These are phyloP conservation scores for Dictyophora rubrovolvata DNA, from an alignment of 768 basidiomycete genomes.

Conservation along the genomic window DNA sequence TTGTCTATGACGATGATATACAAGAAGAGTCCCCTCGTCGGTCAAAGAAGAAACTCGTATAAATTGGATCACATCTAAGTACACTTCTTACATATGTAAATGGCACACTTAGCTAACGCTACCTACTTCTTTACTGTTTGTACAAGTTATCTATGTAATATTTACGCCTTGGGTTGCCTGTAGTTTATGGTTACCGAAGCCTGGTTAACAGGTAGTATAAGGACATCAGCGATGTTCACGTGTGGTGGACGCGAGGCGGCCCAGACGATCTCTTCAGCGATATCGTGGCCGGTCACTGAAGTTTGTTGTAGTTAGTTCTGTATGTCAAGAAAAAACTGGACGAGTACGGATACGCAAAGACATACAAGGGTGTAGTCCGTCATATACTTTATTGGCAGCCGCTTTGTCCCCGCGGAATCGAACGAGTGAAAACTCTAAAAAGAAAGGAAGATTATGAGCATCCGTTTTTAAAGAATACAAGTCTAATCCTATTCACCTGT, in stretches of 20 bases:
- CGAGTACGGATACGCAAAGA: constrained; percentile 5
- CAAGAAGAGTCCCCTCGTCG: constrained; percentile 9
- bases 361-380: constrained; percentile 79
- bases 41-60: constrained; percentile 19
- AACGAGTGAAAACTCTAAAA: constrained; percentile 76
- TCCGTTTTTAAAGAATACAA: background rate
- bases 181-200: constrained; percentile 58
- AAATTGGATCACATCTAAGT: background rate
- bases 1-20: constrained; percentile 66
- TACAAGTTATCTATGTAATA: background rate
- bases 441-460: background rate
- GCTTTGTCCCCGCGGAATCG: constrained; percentile 78
- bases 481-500: constrained; percentile 28
- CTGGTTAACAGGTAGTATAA: constrained; percentile 73
- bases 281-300: constrained; percentile 71
- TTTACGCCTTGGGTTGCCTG: constrained; percentile 19
- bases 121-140: background rate
- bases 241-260: constrained; percentile 84
- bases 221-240: constrained; percentile 80
- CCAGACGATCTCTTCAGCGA: constrained; percentile 99
- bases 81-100: background rate
- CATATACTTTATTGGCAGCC: constrained; percentile 84
- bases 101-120: background rate
- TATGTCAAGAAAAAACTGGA: too few species aligned
- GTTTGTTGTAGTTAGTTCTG: background rate